Percentiles rank a stretch among this genome's conserved stretches.
These are phyloP conservation scores for Murraya paniculata DNA, from an alignment of 345 rosid species.

Conservation along the genomic window DNA sequence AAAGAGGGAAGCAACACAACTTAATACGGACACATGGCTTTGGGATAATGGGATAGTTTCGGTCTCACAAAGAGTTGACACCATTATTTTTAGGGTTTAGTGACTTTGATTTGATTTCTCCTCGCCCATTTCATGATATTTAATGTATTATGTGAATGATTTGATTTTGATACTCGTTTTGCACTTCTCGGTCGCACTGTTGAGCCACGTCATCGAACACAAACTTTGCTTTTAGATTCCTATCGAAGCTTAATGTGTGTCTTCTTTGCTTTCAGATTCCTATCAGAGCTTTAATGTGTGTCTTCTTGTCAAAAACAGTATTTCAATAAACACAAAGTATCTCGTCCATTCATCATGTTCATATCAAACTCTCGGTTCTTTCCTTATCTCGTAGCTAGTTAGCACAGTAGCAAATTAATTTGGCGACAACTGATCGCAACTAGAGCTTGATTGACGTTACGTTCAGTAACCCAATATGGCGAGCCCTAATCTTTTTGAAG, in stretches of 20 bases:
- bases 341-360: neutral
- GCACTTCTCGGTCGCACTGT: neutral
- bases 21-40: conserved; percentile 36
- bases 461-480: neutral
- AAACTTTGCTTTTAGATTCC: neutral
- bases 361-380: neutral
- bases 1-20: conserved; percentile 28
- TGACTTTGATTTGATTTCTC: conserved; percentile 29
- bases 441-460: conserved; percentile 4
- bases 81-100: conserved; percentile 35
- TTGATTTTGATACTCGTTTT: neutral
- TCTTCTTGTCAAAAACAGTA: neutral
- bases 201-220: neutral
- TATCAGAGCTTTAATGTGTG: neutral
- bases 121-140: neutral
- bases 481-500: neutral
- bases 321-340: neutral
- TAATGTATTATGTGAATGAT: neutral
- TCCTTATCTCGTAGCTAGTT: neutral
- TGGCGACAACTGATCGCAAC: neutral
- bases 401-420: neutral
- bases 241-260: neutral
- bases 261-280: neutral
- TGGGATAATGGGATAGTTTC: conserved; percentile 21
- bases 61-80: conserved; percentile 57